Conservation (phyloP, 2,329 filamentous ascomycete species). For the Fusarium xylarioides region DNA sequence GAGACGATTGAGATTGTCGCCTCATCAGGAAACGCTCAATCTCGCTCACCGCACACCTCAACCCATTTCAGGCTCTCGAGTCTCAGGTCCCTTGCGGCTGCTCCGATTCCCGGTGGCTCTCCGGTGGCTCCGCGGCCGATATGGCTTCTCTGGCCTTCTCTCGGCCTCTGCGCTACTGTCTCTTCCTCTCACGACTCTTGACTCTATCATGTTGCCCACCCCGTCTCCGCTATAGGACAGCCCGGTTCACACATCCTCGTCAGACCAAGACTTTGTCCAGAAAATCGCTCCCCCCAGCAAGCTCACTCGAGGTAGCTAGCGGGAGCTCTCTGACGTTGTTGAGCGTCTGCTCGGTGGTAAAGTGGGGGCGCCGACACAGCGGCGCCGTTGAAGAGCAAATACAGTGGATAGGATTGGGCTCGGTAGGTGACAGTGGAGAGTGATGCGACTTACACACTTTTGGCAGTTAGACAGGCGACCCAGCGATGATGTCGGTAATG, state of each 20-base stretch:
- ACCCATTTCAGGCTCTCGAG: conserved; percentile 19
- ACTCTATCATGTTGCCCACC: conserved; percentile 25
- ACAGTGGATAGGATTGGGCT: conserved; percentile 33
- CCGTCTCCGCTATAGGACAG: conserved; percentile 32
- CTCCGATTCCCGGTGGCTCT: conserved; percentile 35
- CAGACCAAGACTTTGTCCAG: conserved; percentile 33
- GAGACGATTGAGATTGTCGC: conserved; percentile 23
- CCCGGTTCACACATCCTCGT: conserved; percentile 22
- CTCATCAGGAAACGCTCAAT: conserved; percentile 19
- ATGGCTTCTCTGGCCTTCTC: conserved; percentile 35
- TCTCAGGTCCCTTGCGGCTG: conserved; percentile 8
- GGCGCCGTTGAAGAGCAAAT: conserved; percentile 30
- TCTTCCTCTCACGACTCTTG: conserved; percentile 33
- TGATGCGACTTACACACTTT: conserved; percentile 39
- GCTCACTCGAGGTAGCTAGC: conserved; percentile 41
- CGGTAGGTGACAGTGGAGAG: conserved; percentile 34
- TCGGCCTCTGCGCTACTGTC: conserved; percentile 33
- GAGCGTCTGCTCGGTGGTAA: conserved; percentile 40
- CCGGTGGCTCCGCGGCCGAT: conserved; percentile 38
- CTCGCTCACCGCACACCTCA: conserved; percentile 41
- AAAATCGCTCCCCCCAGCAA: conserved; percentile 30
- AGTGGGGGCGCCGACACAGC: conserved; percentile 35
- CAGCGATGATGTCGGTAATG: conserved; percentile 38
- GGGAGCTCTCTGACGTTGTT: conserved; percentile 38
- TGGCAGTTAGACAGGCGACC: conserved; percentile 23